A percentile compares a stretch with the other conserved stretches of the same genome.
These are phyloP conservation scores for Cardiospermum halicacabum DNA, from an alignment of 345 rosid species.

Conservation along the genomic window DNA sequence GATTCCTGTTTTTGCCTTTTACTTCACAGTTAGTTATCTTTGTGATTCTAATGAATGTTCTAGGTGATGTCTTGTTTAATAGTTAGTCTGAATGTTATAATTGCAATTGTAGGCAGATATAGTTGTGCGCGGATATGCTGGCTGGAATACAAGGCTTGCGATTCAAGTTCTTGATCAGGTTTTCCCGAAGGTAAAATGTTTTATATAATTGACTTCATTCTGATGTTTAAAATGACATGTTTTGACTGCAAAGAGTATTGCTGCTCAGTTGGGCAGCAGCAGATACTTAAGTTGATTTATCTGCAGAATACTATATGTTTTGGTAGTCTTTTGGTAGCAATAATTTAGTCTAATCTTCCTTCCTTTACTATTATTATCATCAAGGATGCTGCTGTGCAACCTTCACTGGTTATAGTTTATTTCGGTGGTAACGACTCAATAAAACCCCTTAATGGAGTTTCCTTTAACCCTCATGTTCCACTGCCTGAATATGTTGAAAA, in stretches of 20 bases:
- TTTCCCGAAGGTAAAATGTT: slow-evolving; percentile 59
- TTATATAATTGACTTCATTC: not conserved
- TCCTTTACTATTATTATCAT: not conserved
- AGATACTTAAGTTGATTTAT: not conserved
- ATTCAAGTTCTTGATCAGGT: slow-evolving; percentile 59
- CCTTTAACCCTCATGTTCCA: slow-evolving; percentile 83
- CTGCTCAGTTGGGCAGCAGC: not conserved
- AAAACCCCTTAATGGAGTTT: slow-evolving; percentile 58
- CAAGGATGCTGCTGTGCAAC: slow-evolving; percentile 67
- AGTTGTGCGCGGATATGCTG: slow-evolving; percentile 70
- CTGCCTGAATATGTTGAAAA: slow-evolving; percentile 61
- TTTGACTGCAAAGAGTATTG: not conserved
- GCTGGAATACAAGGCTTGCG: slow-evolving; percentile 86
- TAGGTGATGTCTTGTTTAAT: not conserved
- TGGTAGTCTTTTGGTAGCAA: not conserved
- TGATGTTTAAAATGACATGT: not conserved
- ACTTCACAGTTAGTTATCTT: not conserved
- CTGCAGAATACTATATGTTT: not conserved
- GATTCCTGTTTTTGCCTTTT: not conserved
- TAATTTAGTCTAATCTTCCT: not conserved
- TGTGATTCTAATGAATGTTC: too few relatives aligned
- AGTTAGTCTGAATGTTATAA: not conserved
- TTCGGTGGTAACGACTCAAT: slow-evolving; percentile 92
- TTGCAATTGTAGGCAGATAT: slow-evolving; percentile 64
- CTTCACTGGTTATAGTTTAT: slow-evolving; percentile 83